Base-by-base conservation (phyloP, 306 rosid species). In the Boehmeria nivea region DNA sequence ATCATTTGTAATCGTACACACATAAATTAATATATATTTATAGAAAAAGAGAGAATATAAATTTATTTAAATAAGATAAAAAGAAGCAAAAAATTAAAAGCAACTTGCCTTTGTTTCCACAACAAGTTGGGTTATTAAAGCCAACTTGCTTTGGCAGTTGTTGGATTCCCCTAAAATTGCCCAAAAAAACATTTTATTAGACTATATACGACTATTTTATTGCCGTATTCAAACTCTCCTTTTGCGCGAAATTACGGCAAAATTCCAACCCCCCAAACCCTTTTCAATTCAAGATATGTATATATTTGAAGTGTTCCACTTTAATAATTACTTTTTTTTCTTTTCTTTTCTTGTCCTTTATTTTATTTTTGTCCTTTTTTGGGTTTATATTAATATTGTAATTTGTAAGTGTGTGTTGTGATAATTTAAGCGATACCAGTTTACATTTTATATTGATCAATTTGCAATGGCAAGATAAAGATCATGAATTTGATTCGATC, bases 61-160 rank as follows among this genome's bases (percentile, higher is more conserved):
- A 23, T 23, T 22, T n/a, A 12, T 1, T n/a, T n/a, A n/a, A n/a
- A 51, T 12, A 13, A 27, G 6, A 54, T 11, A 54, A 51, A 51
- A 27, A 26, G 15, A 26, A 20, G 39, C 20, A 26, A 26, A 70
- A 45, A 67, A 60, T 59, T 61, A 54, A 37, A 33, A 18, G 1
- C 83, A 76, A 82, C 68, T 82, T 70, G 80, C 54, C 63, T 59
- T 58, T 53, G 58, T 83, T 76, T 73, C 62, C 33, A 46, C 66
- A 62, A 12, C 76, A 75, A 73, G 60, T 78, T 68, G 81, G 48
- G 65, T 54, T 50, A 33, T 58, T 48, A 13, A 36, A 54, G 18
- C 37, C 76, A 77, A 77, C 74, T 76, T 76, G 83, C 63, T 54
- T 17, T 49, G 63, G 31, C 1, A 21, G 76, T 51, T 68, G 67